Conservation (phyloP, 208 protist genomes). For the Herpetomonas samuelpessoai region DNA sequence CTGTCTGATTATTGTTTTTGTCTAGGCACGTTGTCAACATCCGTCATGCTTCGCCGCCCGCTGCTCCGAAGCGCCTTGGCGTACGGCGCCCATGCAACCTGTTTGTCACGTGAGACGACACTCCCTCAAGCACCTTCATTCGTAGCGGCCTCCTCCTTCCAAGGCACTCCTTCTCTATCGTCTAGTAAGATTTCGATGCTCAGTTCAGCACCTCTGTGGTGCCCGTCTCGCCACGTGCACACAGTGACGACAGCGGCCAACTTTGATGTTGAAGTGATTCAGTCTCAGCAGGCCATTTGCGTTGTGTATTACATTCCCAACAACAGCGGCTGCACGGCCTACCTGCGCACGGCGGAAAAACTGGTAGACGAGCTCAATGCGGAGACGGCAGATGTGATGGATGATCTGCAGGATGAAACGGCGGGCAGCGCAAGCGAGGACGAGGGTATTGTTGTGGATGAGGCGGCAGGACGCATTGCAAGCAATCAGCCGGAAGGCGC, state of each 20-base stretch:
- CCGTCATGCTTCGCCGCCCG: too few relatives aligned
- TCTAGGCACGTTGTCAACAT: too few relatives aligned
- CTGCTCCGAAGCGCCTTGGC: too few relatives aligned
- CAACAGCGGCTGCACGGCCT: conserved; percentile 60
- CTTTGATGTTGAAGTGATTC: conserved; percentile 81
- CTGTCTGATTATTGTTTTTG: too few relatives aligned
- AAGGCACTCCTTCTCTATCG: too few relatives aligned
- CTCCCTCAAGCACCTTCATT: too few relatives aligned
- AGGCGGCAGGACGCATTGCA: not conserved
- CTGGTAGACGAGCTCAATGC: conserved; percentile 75
- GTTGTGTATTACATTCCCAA: conserved; percentile 72
- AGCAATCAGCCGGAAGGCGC: not conserved
- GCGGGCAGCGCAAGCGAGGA: not conserved
- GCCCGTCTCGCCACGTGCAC: conserved; percentile 20
- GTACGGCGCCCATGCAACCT: too few relatives aligned
- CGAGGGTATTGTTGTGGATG: not conserved
- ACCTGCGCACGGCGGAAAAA: conserved; percentile 52
- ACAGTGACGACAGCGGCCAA: conserved; percentile 51
- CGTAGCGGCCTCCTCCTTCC: too few relatives aligned
- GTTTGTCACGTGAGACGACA: too few relatives aligned
- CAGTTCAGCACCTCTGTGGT: not conserved
- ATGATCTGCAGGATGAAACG: conserved; percentile 4
- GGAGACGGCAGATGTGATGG: conserved; percentile 20
- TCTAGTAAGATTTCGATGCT: too few relatives aligned
- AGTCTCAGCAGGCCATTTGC: conserved; percentile 89